Conservation (phyloP, 108 stramenopile species). For the Aurantiochytrium sp. region DNA sequence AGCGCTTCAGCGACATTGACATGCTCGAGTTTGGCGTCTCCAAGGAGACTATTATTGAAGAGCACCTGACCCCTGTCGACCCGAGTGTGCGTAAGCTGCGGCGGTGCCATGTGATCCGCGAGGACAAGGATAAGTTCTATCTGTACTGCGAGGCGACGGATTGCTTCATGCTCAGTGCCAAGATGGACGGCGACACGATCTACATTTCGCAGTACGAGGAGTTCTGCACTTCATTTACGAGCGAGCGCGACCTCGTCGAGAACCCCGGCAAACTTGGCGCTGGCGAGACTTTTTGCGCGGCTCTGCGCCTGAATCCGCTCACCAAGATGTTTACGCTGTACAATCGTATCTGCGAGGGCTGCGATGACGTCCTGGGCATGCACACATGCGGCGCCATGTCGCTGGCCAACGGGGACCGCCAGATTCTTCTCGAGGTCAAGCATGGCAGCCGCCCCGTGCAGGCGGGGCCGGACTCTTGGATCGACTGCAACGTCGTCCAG, state of each 20-base stretch:
- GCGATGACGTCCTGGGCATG: not conserved
- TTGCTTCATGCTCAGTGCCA: not conserved
- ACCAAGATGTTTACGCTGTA: not conserved
- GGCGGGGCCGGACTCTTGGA: not conserved
- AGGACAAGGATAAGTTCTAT: constrained; percentile 3
- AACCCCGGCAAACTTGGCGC: not conserved
- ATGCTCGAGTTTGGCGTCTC: not conserved
- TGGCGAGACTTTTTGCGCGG: not conserved
- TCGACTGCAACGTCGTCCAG: not conserved
- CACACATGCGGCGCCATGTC: not conserved
- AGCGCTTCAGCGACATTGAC: not conserved
- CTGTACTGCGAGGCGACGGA: not conserved
- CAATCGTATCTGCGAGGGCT: not conserved
- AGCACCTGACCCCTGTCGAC: not conserved
- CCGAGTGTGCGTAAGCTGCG: not conserved
- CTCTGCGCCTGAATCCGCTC: not conserved
- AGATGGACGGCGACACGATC: not conserved
- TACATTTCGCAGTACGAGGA: constrained; percentile 21
- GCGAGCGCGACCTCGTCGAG: not conserved
- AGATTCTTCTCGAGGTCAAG: not conserved
- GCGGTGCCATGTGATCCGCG: not conserved
- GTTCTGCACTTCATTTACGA: not conserved
- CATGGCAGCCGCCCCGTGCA: not conserved
- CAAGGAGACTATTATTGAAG: not conserved
- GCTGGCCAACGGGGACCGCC: not conserved